Base-by-base conservation (phyloP, 2,329 filamentous ascomycete genomes). In the Aphanoascus verrucosus region DNA sequence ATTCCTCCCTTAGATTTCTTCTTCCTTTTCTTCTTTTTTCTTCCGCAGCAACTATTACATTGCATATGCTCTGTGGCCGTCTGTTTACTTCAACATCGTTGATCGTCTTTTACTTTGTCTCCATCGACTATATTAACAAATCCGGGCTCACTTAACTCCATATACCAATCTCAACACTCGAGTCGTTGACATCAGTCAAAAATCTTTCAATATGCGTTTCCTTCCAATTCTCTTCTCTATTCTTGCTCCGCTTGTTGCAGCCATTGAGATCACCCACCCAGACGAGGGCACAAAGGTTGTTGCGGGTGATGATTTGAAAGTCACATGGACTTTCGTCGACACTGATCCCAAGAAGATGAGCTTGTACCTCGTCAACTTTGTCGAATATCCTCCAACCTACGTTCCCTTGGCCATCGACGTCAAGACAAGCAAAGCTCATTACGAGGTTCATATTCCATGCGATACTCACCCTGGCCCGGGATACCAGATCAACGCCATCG, bases 401-500 rank as follows among this genome's bases (percentile, higher is more conserved):
- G 63, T 65, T 35, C 62, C 66, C 5, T 55, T 72, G 53, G 69
- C 67, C n/a, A 54, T 62, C 31, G 59, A 69, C 56, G 60, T 73
- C 32, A 63, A 66, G 32, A 67, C 68, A 11, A 54, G 60, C 15
- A 60, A 64, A 42, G 65, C 64, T 43, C 58, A 61, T 54, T 51
- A 57, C 58, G 57, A 63, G n/a, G 69, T 72, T 46, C 62, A 65
- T 3, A 62, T 73, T 19, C 71, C 71, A 15, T 73, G 71, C 59
- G 62, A 66, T 52, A 62, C 65, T 38, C 58, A 61, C 54, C 61
- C 60, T 48, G 66, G 66, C 52, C 67, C 62, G 52, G 71, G 71
- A 14, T 73, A 67, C 63, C 71, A 73, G 58, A 69, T 73, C 62
- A 73, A 71, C 58, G 70, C 68, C 57, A 72, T 73, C 63, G 72